These are phyloP conservation scores for Scutellaria galericulata DNA, from an alignment of 257 asterid genomes.

Conservation along the genomic window DNA sequence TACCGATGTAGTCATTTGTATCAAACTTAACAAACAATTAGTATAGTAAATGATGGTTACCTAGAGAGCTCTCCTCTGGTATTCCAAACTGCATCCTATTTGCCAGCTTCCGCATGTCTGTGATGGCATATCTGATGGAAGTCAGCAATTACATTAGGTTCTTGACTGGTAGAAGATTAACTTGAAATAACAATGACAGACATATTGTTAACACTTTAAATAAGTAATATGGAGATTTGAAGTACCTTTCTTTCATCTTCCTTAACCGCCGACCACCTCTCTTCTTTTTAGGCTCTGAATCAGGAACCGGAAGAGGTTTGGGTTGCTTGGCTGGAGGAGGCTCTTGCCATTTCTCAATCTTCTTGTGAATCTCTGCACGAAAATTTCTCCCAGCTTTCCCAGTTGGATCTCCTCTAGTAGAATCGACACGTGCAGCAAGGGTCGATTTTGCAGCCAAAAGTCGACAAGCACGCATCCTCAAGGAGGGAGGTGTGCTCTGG, in stretches of 20 bases:
- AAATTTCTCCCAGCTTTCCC: slow-evolving; percentile 83
- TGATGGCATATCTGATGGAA: slow-evolving; percentile 79
- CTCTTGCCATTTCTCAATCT: slow-evolving; percentile 99
- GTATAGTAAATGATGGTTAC: slow-evolving; percentile 37
- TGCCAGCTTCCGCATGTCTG: slow-evolving; percentile 96
- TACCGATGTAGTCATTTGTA: neutral
- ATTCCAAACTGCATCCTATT: slow-evolving; percentile 95
- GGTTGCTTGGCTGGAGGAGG: slow-evolving; percentile 99
- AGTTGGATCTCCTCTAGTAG: slow-evolving; percentile 80
- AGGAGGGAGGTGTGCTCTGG: slow-evolving; percentile 87
- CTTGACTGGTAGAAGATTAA: slow-evolving; percentile 13
- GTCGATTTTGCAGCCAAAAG: slow-evolving; percentile 94
- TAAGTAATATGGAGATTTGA: slow-evolving; percentile 1
- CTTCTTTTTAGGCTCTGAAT: slow-evolving; percentile 97
- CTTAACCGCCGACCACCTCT: slow-evolving; percentile 96
- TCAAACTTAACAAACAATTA: neutral
- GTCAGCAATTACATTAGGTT: slow-evolving; percentile 29
- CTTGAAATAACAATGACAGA: neutral
- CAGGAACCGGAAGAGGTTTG: slow-evolving; percentile 98
- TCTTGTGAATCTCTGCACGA: slow-evolving; percentile 75
- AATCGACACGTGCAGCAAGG: slow-evolving; percentile 94
- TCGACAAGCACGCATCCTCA: slow-evolving; percentile 91
- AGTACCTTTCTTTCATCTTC: slow-evolving; percentile 95
- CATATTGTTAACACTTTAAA: neutral
- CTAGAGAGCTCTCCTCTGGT: slow-evolving; percentile 98